A percentile compares a stretch with the other conserved stretches of the same genome.
phyloP scores from a whole-genome alignment of 1,139 yeast genomes.

The Sugiyamaella japonica region DNA sequence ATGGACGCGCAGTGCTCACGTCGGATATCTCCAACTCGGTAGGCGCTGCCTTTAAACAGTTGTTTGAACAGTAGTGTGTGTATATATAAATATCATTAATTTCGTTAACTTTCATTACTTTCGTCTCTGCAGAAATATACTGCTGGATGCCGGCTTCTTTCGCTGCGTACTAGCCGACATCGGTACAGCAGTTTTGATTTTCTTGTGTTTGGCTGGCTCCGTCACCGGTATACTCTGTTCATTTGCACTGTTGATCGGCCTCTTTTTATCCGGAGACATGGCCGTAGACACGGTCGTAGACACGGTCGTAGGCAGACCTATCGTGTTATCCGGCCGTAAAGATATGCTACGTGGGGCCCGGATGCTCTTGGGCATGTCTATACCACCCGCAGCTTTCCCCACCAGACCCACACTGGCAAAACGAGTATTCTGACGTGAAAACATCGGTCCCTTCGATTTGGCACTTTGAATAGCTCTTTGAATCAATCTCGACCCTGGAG shows the following conservation, averaged over 20 bases:
- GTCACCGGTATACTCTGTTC: not conserved
- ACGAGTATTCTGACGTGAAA: slow-evolving; percentile 29
- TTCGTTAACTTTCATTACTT: slow-evolving; percentile 4
- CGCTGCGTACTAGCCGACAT: slow-evolving; percentile 1
- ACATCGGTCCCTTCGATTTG: slow-evolving; percentile 32
- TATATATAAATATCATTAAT: not conserved
- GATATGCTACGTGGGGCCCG: slow-evolving; percentile 9
- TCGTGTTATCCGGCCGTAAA: not conserved
- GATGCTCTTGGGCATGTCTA: not conserved
- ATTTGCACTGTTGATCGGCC: not conserved
- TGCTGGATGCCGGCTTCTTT: slow-evolving; percentile 8
- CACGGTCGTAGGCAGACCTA: not conserved
- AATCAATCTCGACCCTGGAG: slow-evolving; percentile 30
- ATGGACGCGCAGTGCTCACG: slow-evolving; percentile 83
- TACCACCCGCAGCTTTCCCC: not conserved
- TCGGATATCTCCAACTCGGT: slow-evolving; percentile 72
- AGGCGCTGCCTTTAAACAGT: slow-evolving; percentile 59
- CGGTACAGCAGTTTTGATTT: not conserved
- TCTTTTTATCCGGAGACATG: not conserved
- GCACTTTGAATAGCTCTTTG: slow-evolving; percentile 29
- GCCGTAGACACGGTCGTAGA: not conserved
- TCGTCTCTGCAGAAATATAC: slow-evolving; percentile 9
- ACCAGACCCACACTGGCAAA: slow-evolving; percentile 21
- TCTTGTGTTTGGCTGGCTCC: not conserved
- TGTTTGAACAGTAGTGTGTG: slow-evolving; percentile 45